phyloP scores from a whole-genome alignment of 305 asterid genomes.

The Stenogyne calaminthoides region DNA sequence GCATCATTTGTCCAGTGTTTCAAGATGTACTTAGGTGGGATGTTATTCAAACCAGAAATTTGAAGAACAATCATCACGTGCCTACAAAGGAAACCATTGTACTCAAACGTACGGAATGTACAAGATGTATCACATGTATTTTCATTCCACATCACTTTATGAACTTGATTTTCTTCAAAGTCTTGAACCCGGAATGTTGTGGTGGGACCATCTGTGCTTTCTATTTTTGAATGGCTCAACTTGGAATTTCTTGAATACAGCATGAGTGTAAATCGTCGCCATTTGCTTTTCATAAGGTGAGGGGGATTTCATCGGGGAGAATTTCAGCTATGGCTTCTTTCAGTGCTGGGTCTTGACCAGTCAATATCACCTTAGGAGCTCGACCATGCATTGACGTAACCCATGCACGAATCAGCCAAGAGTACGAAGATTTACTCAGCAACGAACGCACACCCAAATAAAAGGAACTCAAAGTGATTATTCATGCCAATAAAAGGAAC shows the following conservation, averaged over 20 bases:
- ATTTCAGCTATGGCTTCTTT: conserved; percentile 49
- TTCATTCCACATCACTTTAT: conserved; percentile 48
- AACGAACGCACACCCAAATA: conserved; percentile 55
- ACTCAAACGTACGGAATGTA: conserved; percentile 53
- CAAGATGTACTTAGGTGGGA: conserved; percentile 50
- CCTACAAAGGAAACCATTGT: conserved; percentile 51
- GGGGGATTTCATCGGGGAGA: conserved; percentile 51
- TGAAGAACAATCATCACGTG: conserved; percentile 65
- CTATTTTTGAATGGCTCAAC: conserved; percentile 56
- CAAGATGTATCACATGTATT: conserved; percentile 44
- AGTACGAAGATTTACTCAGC: conserved; percentile 46
- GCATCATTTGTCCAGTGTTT: conserved; percentile 55
- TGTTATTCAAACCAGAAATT: conserved; percentile 48
- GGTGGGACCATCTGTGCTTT: conserved; percentile 35
- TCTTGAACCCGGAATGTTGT: conserved; percentile 49
- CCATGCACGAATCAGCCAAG: conserved; percentile 58
- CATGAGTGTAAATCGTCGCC: conserved; percentile 48
- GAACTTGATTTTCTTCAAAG: conserved; percentile 42
- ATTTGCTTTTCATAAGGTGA: conserved; percentile 58
- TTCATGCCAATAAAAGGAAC: conserved; percentile 56
- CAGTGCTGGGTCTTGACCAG: conserved; percentile 51
- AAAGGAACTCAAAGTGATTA: conserved; percentile 46
- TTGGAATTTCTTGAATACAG: conserved; percentile 59
- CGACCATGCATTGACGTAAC: conserved; percentile 50
- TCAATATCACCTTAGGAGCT: conserved; percentile 57